These are phyloP conservation scores for Phytophthora boehmeriae DNA, from an alignment of 352 stramenopile species.

Conservation along the genomic window DNA sequence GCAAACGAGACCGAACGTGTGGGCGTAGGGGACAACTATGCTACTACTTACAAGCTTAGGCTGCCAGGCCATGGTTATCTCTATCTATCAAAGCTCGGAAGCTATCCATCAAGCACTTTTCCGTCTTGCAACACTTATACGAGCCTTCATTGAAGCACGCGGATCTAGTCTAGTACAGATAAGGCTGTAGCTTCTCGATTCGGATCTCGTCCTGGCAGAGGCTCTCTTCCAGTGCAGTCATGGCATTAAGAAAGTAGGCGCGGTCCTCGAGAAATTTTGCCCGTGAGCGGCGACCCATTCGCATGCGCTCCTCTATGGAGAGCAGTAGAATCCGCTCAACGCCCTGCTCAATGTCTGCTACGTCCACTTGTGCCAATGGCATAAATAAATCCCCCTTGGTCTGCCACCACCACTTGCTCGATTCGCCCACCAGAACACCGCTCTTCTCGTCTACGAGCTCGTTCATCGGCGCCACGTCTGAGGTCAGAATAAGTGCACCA, in stretches of 20 bases:
- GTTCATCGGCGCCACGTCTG: constrained; percentile 85
- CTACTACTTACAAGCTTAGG: constrained; percentile 37
- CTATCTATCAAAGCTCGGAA: constrained; percentile 35
- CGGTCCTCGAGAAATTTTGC: constrained; percentile 80
- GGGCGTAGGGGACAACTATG: constrained; percentile 19
- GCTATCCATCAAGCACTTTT: constrained; percentile 11
- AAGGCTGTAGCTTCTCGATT: constrained; percentile 76
- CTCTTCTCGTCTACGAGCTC: constrained; percentile 77
- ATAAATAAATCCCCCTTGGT: constrained; percentile 87
- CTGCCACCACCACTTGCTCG: constrained; percentile 79
- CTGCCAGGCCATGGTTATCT: constrained; percentile 27
- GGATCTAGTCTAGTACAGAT: constrained; percentile 61
- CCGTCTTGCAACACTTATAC: neutral
- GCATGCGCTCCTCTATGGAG: constrained; percentile 73
- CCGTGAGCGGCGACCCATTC: constrained; percentile 69
- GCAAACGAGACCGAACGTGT: constrained; percentile 6
- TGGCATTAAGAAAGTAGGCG: constrained; percentile 82
- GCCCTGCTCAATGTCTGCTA: constrained; percentile 67
- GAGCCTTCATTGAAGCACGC: neutral
- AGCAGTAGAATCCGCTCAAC: constrained; percentile 76
- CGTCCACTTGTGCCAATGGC: constrained; percentile 64
- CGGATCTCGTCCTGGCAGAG: constrained; percentile 82
- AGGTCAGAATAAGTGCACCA: constrained; percentile 75
- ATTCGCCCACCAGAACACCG: constrained; percentile 68
- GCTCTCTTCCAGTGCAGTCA: constrained; percentile 78